phyloP scores from a whole-genome alignment of 768 basidiomycete species.

The Boletus subparvulus region DNA sequence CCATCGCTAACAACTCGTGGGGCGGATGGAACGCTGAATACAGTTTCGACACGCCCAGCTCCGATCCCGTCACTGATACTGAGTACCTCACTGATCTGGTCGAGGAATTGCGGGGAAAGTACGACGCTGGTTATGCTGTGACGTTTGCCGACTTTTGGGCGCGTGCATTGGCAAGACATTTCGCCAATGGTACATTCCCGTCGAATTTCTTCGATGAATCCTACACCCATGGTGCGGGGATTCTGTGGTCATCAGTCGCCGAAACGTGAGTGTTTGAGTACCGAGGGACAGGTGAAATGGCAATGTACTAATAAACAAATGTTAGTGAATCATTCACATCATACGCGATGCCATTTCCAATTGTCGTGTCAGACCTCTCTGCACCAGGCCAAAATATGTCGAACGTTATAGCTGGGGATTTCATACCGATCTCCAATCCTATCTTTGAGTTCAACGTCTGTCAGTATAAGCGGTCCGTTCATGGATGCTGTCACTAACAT shows the following conservation, averaged over 20 bases:
- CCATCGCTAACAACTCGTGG: conserved; percentile 23
- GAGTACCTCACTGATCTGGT: conserved; percentile 22
- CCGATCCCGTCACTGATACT: conserved; percentile 11
- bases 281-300: not conserved
- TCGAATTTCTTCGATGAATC: conserved; percentile 31
- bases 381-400: conserved; percentile 28
- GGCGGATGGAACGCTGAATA: conserved; percentile 36
- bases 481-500: not conserved
- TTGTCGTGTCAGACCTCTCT: conserved; percentile 32
- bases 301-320: not conserved
- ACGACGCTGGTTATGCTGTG: conserved; percentile 29
- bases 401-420: conserved; percentile 18
- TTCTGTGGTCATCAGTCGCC: conserved; percentile 35
- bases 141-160: conserved; percentile 33
- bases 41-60: conserved; percentile 19
- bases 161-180: conserved; percentile 36
- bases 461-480: conserved; percentile 10
- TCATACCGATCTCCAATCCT: conserved; percentile 33
- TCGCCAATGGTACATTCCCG: conserved; percentile 37
- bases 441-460: conserved; percentile 38
- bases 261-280: conserved; percentile 33
- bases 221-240: conserved; percentile 35
- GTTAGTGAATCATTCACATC: conserved; percentile 34
- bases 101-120: conserved; percentile 32
- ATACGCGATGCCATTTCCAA: conserved; percentile 40